Base-by-base conservation (phyloP, 2,329 filamentous ascomycete genomes). In the Cladosporium phlei region DNA sequence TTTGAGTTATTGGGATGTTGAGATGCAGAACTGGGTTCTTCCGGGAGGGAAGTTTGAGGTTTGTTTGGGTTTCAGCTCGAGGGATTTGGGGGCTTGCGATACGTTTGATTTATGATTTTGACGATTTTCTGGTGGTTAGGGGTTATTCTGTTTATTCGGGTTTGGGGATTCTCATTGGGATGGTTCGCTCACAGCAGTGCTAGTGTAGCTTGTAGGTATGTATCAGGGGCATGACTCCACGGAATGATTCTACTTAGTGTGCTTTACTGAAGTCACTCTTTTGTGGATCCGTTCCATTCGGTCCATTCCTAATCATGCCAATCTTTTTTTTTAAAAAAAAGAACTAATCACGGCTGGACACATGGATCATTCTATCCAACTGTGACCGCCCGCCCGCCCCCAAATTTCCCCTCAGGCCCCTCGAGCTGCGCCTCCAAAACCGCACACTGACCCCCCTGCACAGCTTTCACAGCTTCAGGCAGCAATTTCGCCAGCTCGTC, bases 371-470 rank as follows among this genome's bases (percentile, higher is more conserved):
- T 24, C 17, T 16, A 58, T 10, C 52, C 56, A 4, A 57, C 45
- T 22, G 56, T 33, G 9, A 43, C 57, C 14, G 59, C 63, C 51
- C 65, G 63, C 7, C 55, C 63, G 4, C 69, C 70, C 0, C 62
- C 65, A 58, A 73, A 79, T 51, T 80, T 80, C 1, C 77, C 78
- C 14, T 71, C 65, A 2, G 73, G 75, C 2, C 77, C 77, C 47
- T 79, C 74, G 3, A 82, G 63, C 58, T 80, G 77, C 3, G 74
- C 73, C 61, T 85, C 82, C 53, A 85, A 53, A 2, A 86, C 79
- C 1, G 82, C 81, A n/a, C 71, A 75, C 9, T 61, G 74, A 0
- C 80, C 80, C 17, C 57, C 63, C 54, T 77, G 63, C 4, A 85
- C 82, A 27, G 69, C 74, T 56, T 78, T 68, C 6, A 85, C 71